phyloP scores from a whole-genome alignment of 495 filamentous ascomycete species.

The Tuber melanosporum region DNA sequence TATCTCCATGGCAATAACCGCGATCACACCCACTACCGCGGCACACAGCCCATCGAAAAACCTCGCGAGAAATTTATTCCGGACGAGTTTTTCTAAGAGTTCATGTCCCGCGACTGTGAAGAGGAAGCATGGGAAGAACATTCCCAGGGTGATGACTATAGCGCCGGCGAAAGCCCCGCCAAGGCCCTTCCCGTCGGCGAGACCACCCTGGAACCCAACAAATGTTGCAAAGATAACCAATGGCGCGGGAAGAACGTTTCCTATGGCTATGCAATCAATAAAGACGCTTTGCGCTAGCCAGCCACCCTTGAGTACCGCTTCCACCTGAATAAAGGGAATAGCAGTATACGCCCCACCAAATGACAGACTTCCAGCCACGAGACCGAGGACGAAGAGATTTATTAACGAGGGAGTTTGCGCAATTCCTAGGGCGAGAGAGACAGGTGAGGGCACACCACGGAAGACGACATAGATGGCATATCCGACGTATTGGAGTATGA shows the following conservation, averaged over 20 bases:
- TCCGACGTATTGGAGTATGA: slow-evolving; percentile 42
- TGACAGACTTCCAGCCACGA: slow-evolving; percentile 43
- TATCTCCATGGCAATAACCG: slow-evolving; percentile 41
- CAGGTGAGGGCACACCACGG: slow-evolving; percentile 41
- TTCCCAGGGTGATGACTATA: slow-evolving; percentile 43
- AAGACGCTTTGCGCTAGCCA: slow-evolving; percentile 44
- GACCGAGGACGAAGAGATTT: slow-evolving; percentile 44
- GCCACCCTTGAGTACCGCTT: slow-evolving; percentile 43
- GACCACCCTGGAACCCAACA: slow-evolving; percentile 44
- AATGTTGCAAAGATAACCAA: slow-evolving; percentile 45
- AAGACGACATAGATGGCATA: slow-evolving; percentile 43
- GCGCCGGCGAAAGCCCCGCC: slow-evolving; percentile 43
- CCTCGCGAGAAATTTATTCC: slow-evolving; percentile 42
- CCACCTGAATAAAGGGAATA: slow-evolving; percentile 45
- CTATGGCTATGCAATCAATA: slow-evolving; percentile 45
- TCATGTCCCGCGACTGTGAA: slow-evolving; percentile 44
- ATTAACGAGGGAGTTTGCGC: slow-evolving; percentile 41
- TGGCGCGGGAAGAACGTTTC: slow-evolving; percentile 44
- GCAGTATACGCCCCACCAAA: slow-evolving; percentile 46
- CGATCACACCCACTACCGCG: slow-evolving; percentile 45
- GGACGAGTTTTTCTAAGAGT: slow-evolving; percentile 42
- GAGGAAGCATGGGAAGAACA: slow-evolving; percentile 45
- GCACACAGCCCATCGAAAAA: slow-evolving; percentile 45
- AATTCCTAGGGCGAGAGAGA: slow-evolving; percentile 44
- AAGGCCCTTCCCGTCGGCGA: slow-evolving; percentile 21